Percentiles rank a stretch among this genome's conserved stretches.
Evolutionary conservation across 2,329 filamentous ascomycete genomes (phyloP).

Genomic region (Penicillium sp.): DNA sequence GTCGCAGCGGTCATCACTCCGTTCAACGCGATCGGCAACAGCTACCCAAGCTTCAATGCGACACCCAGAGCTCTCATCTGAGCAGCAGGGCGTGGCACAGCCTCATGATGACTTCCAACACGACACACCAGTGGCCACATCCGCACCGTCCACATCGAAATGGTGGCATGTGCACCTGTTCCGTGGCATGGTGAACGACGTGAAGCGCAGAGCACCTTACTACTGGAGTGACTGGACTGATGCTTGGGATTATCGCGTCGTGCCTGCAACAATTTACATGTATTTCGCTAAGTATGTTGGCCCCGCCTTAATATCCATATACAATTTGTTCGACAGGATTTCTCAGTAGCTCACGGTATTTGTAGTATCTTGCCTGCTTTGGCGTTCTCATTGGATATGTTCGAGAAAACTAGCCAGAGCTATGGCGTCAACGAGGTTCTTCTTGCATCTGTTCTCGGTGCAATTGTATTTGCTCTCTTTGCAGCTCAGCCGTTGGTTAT

Average conservation of each 20-base stretch:
- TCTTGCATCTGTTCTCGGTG: conserved; percentile 79
- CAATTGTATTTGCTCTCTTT: conserved; percentile 77
- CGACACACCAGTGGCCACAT: conserved; percentile 13
- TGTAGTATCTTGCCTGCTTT: conserved; percentile 78
- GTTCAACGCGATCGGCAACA: conserved; percentile 20
- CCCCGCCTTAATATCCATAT: background rate
- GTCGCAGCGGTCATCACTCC: conserved; percentile 24
- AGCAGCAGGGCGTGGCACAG: conserved; percentile 3
- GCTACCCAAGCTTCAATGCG: conserved; percentile 11
- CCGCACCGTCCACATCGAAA: conserved; percentile 21
- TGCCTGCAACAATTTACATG: conserved; percentile 88
- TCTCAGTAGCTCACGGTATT: conserved; percentile 11
- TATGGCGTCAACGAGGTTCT: conserved; percentile 91
- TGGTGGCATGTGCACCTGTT: conserved; percentile 80
- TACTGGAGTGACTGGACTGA: conserved; percentile 83
- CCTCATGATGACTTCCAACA: conserved; percentile 6
- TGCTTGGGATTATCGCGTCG: conserved; percentile 86
- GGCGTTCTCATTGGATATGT: conserved; percentile 92
- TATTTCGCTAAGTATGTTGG: conserved; percentile 82
- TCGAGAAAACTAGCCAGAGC: conserved; percentile 78
- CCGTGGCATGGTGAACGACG: conserved; percentile 76
- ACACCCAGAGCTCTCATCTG: conserved; percentile 11
- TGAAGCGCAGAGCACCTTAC: conserved; percentile 72
- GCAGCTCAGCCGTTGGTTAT: conserved; percentile 86
- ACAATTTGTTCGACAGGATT: background rate